Evolutionary conservation across 225 moss, liverwort and hornwort species (phyloP).

Genomic region (Polytrichum commune): DNA sequence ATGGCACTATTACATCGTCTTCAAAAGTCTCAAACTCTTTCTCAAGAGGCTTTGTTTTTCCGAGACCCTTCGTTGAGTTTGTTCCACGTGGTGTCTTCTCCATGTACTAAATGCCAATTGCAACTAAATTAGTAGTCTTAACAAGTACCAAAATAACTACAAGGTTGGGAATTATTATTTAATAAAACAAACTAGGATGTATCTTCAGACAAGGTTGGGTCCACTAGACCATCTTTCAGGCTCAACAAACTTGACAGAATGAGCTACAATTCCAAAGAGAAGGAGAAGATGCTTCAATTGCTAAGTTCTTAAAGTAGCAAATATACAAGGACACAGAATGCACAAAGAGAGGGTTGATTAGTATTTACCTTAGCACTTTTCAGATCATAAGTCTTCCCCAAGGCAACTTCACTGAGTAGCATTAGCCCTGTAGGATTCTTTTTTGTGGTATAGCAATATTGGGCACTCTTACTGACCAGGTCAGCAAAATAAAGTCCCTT

Average conservation of each 20-base stretch:
- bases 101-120: slow-evolving; percentile 62
- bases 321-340: too few relatives aligned
- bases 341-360: too few relatives aligned
- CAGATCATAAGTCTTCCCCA: slow-evolving; percentile 74
- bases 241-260: too few relatives aligned
- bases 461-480: slow-evolving; percentile 97
- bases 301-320: too few relatives aligned
- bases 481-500: slow-evolving; percentile 98
- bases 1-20: slow-evolving; percentile 78
- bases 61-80: slow-evolving; percentile 81
- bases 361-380: slow-evolving; percentile 65
- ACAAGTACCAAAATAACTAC: too few relatives aligned
- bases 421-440: slow-evolving; percentile 73
- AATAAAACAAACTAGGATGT: neutral
- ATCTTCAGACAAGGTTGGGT: too few relatives aligned
- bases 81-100: slow-evolving; percentile 71
- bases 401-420: slow-evolving; percentile 90
- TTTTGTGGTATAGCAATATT: slow-evolving; percentile 80
- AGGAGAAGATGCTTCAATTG: too few relatives aligned
- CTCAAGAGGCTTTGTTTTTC: slow-evolving; percentile 65
- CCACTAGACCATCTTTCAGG: too few relatives aligned
- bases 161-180: too few relatives aligned
- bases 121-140: too few relatives aligned
- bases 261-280: too few relatives aligned
- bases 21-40: slow-evolving; percentile 72